Evolutionary conservation across 106 monocot species (phyloP).

Genomic region (Dendrobium huoshanense): DNA sequence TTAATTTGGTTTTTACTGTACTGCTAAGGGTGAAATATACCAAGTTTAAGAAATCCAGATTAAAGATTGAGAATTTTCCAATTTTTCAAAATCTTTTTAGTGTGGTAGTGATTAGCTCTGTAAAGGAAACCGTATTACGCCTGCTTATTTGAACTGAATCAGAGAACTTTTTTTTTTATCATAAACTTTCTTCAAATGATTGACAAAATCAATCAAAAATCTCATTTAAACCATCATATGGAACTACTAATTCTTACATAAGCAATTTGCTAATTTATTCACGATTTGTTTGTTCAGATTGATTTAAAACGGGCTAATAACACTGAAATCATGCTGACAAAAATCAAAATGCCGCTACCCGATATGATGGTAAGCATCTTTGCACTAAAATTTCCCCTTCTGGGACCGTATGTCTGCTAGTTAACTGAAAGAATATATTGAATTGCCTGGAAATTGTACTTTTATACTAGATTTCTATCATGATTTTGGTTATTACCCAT

Average conservation of each 20-base stretch:
- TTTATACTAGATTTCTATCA: background rate
- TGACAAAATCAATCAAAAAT: background rate
- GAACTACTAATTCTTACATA: background rate
- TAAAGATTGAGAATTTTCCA: background rate
- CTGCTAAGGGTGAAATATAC: background rate
- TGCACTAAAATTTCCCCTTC: background rate
- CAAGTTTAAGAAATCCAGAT: slow-evolving; percentile 4
- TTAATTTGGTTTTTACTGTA: background rate
- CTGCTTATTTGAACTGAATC: background rate
- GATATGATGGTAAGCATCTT: slow-evolving; percentile 79
- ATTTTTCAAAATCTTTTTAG: background rate
- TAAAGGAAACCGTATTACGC: background rate
- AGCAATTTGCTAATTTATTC: background rate
- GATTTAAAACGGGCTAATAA: slow-evolving; percentile 90
- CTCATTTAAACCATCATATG: background rate
- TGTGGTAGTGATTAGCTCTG: background rate
- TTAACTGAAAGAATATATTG: background rate
- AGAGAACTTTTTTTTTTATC: background rate
- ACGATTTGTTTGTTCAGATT: slow-evolving; percentile 39
- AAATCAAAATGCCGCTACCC: slow-evolving; percentile 93
- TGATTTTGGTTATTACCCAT: background rate
- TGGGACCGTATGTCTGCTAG: background rate
- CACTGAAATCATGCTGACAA: slow-evolving; percentile 94
- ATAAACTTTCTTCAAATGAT: background rate
- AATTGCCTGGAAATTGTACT: background rate